Conservation (phyloP, 306 rosid species). For the Cicer cuneatum region DNA sequence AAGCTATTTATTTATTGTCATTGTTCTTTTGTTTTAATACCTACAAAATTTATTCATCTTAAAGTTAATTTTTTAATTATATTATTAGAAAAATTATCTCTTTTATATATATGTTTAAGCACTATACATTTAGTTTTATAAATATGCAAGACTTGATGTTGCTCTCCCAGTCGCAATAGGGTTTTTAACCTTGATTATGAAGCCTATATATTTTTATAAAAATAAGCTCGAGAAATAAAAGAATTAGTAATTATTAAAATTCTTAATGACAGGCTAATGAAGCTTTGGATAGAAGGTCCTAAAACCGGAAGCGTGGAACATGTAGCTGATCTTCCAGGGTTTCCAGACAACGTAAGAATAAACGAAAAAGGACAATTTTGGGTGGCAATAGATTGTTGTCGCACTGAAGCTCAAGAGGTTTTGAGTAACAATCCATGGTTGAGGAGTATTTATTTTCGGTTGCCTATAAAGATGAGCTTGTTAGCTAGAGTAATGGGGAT, state of each 20-base stretch:
- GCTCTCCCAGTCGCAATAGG: no score
- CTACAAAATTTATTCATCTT: no score
- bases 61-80: no score
- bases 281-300: constrained; percentile 71
- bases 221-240: no score
- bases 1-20: no score
- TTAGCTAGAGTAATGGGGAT: constrained; percentile 79
- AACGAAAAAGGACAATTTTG: constrained; percentile 76
- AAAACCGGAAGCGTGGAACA: constrained; percentile 57
- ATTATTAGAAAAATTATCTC: no score
- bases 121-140: no score
- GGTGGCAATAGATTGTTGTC: constrained; percentile 95
- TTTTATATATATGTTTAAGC: no score
- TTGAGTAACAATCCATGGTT: constrained; percentile 82
- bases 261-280: constrained; percentile 60
- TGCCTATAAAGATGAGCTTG: constrained; percentile 72
- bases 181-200: no score
- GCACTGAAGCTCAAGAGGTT: constrained; percentile 76
- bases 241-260: not conserved
- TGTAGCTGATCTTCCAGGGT: constrained; percentile 76
- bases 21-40: no score
- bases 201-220: no score
- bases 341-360: constrained; percentile 90
- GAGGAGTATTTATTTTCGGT: constrained; percentile 68
- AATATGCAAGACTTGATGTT: no score